Evolutionary conservation across 78 protist genomes (phyloP), one percentile per base, ranked within the genome.

Genomic region (Bigelowiella natans): DNA sequence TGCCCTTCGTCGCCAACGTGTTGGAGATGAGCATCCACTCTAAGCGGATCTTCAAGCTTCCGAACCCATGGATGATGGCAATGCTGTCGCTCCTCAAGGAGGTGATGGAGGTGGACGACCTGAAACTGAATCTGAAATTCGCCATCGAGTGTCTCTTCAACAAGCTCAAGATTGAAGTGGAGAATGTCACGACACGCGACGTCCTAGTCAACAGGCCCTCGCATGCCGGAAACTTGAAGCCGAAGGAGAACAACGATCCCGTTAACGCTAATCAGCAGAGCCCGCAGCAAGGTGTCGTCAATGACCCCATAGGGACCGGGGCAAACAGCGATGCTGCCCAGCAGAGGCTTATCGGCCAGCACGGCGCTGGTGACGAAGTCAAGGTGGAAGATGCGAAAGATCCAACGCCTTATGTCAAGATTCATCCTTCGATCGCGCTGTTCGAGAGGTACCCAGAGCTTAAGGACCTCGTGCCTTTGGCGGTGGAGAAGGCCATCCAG

Each of bases 61-160:
- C 98, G 92, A 97, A 97, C 91, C 99, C 99, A 1, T 98, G 99
- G 99, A 37, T 93, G 2, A 95, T 96, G 96, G 95, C 92, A 28
- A 90, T 97, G 0, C 11, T 98, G 36, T 39, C 96, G 37, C 39
- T 97, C 30, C 90, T 97, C 34, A 51, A 18, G 73, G 73, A 51
- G 73, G 18, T 51, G 7, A 51, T 51, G 84, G 73, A 51, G 0
- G 38, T 95, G 1, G 91, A 89, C 39, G 96, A 94, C 37, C 88
- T 97, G 30, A 95, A 95, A 88, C 90, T 97, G 90, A 96, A 95
- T 38, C 90, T 96, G 86, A 94, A 95, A 89, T 98, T 98, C 83
- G 99, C 97, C 92, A 89, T 98, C 37, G 99, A 98, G 89, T 94
- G 95, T 30, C 93, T 98, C 40, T 94, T 93, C 92, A 91, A 95